Evolutionary conservation across 1,139 yeast species (phyloP), one percentile per base, ranked within the genome.

Genomic region (Geotrichum reessii): DNA sequence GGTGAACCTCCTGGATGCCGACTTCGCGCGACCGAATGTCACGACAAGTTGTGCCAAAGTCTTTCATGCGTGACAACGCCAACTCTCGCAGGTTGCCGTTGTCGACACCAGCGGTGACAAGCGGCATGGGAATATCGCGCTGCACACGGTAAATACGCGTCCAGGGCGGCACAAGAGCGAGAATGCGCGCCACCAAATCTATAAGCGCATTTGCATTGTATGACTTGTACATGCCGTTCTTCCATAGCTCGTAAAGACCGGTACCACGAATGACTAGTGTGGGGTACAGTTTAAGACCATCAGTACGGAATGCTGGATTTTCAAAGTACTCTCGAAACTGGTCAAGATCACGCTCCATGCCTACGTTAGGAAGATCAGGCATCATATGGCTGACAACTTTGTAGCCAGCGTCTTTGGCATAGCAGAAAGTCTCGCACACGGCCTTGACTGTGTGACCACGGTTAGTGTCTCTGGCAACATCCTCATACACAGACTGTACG

Each of bases 11-110:
- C 74, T 93, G 98, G 61, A 93, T 93, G 62, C 99, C 99, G 33
- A 95, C 99, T 75, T 93, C 99, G 74, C 99, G 83, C 0, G 99
- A 91, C 72, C 99, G 84, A n/a, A 93, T 96, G 71, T 93, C 99
- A 66, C 99, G 81, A 74, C 99, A 93, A 47, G 88, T 80, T 0
- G 97, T 91, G 61, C 99, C 99, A 69, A 93, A 91, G 76, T 93
- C 99, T 70, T 90, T 91, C 99, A 93, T 95, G 74, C 99, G 82
- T 1, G 97, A 97, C 58, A 93, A 77, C 0, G 99, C 99, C 66
- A 93, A 78, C 72, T 93, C 99, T 72, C 99, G 81, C 69, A 93
- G 79, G 70, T 93, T 93, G 68, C 99, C 99, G 73, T 93, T 95
- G 68, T 93, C 99, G 52, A 93, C 99, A 66, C 99, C 99, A 0